These are phyloP conservation scores for Laburnicola sp. DNA, from an alignment of 2,329 filamentous ascomycete species.

Conservation along the genomic window DNA sequence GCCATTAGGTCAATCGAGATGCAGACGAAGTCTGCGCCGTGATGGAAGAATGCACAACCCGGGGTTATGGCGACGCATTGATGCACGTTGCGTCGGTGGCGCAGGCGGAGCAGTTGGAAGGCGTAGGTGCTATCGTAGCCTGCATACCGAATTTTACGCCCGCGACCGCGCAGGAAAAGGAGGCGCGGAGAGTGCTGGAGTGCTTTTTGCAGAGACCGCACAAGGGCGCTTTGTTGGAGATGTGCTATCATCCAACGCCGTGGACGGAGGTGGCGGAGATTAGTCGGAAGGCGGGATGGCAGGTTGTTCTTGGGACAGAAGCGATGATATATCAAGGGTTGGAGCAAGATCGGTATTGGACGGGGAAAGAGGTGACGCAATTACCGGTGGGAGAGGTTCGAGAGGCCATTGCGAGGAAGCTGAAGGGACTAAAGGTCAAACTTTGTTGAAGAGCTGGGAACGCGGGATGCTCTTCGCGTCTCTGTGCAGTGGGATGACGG, in stretches of 20 bases:
- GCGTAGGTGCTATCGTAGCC: conserved; percentile 69
- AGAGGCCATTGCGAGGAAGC: conserved; percentile 50
- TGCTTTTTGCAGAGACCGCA: conserved; percentile 53
- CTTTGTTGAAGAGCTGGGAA: too few species aligned
- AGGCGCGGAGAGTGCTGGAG: conserved; percentile 61
- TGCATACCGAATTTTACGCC: conserved; percentile 80
- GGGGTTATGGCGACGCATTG: conserved; percentile 63
- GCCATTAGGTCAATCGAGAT: too few species aligned
- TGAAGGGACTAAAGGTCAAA: too few species aligned
- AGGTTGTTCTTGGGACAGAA: conserved; percentile 75
- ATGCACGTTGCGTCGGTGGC: conserved; percentile 63
- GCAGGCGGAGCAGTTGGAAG: conserved; percentile 62
- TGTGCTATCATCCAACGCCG: conserved; percentile 78
- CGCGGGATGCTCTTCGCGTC: too few species aligned
- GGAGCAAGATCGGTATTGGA: conserved; percentile 68
- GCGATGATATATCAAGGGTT: conserved; percentile 77
- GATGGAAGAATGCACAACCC: conserved; percentile 62
- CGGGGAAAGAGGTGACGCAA: conserved; percentile 61
- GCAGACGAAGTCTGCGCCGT: conserved; percentile 67
- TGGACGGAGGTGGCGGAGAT: conserved; percentile 65
- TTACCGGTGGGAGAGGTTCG: conserved; percentile 65
- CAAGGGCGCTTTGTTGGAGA: conserved; percentile 74
- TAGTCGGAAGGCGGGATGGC: conserved; percentile 66
- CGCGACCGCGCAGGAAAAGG: conserved; percentile 62
- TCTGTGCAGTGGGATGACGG: too few species aligned